Base-by-base conservation (phyloP, 2,329 filamentous ascomycete genomes). In the Bipolaris zeicola region DNA sequence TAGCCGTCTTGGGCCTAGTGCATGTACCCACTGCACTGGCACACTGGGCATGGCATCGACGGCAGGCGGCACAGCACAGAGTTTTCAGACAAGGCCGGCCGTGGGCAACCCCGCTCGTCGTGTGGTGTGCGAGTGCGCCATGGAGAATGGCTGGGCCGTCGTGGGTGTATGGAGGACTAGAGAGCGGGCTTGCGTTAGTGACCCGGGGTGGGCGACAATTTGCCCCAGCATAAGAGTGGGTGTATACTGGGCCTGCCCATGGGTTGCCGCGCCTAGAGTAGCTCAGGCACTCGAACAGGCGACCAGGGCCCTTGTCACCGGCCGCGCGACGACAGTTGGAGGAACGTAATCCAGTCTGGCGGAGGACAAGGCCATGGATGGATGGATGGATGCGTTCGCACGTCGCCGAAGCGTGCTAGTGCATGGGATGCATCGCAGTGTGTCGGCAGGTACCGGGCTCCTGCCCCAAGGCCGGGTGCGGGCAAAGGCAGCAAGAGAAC, bases 51-150 rank as follows among this genome's bases (percentile, higher is more conserved):
- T 61, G 61, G 65, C 58, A 63, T 62, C 41, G 45, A 59, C 63
- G 63, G 65, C 58, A 63, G 52, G 42, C 67, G 66, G 65, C 56
- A 68, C 62, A 71, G 68, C 55, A 68, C 62, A 71, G 68, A 71
- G 62, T 67, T 70, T 68, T 71, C 63, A 64, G 22, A 43, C 54
- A 31, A 52, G 59, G 61, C 61, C 46, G 44, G 59, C 53, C 61
- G 39, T 52, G 45, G 49, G n/a, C 58, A 47, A 64, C 63, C 66
- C 67, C 66, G 65, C 67, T 67, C 54, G 58, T 62, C 62, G 47
- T 55, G 50, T 54, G 7, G 52, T 55, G 49, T 38, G 55, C 63
- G 55, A 67, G 65, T 68, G 55, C 64, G 39, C 33, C 42, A 33
- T 34, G 33, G 50, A 11, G 38, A 26, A 26, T 37, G 28, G 42